Evolutionary conservation across 768 basidiomycete genomes (phyloP), one percentile per base, ranked within the genome.

Genomic region (Strobilomyces dryophilus): DNA sequence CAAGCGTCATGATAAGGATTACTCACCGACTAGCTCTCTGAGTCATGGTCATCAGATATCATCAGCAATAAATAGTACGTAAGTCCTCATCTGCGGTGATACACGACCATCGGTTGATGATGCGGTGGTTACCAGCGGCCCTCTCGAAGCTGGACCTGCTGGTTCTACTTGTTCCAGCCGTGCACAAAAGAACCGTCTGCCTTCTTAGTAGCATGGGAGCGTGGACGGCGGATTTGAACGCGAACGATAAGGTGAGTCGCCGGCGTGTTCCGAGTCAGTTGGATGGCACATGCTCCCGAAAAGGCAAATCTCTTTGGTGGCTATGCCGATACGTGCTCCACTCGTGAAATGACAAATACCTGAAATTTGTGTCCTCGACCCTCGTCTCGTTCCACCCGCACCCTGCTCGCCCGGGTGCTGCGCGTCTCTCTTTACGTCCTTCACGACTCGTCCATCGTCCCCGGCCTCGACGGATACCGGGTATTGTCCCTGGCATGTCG

Each of bases 281-380:
- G 41, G 52, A 58, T 34, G n/a, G 11, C 7, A 49, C 15, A 47
- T 17, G 24, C 17, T 10, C 47, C 48, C 1, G 26, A 29, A 61
- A 61, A 61, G 62, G 61, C 34, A 57, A 51, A 52, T 64, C 55
- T 54, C 54, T 9, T 4, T 2, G 18, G 56, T 65, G 63, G 61
- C 61, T 45, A 51, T 62, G 61, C 24, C 3, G 53, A 62, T 62
- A 62, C 31, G 35, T 8, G 52, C 57, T 41, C 62, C 55, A 61
- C 42, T 52, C 41, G 32, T 47, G 35, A 59, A 56, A 64, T 58
- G 57, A 65, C 62, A 65, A 63, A 63, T 63, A 24, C 32, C 17
- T 3, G 31, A 59, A 59, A 63, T 60, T 63, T 65, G 26, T 47
- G 20, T 45, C 48, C 48, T 54, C 56, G 52, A 53, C 49, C 52